Conservation (phyloP, 2,329 filamentous ascomycete species). For the Blastomyces silverae region DNA sequence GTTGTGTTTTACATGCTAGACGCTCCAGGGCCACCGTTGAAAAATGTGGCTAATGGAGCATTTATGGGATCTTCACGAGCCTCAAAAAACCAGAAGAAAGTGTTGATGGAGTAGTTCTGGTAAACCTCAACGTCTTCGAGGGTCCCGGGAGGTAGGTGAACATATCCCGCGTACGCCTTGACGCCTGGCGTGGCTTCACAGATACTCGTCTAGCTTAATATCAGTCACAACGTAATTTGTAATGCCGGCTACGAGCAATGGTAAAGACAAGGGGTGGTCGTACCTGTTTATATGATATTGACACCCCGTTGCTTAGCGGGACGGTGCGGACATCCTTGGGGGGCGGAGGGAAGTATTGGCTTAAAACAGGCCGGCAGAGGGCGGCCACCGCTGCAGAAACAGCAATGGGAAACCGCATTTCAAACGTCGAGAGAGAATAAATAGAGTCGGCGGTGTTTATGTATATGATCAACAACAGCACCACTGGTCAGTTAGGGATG, state of each 20-base stretch:
- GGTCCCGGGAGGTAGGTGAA: conserved; percentile 49
- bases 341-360: conserved; percentile 33
- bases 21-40: conserved; percentile 56
- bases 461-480: neutral
- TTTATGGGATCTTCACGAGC: conserved; percentile 47
- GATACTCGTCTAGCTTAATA: conserved; percentile 36
- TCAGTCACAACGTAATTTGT: neutral
- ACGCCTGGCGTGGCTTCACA: conserved; percentile 54
- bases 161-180: conserved; percentile 53
- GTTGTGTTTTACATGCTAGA: conserved; percentile 24
- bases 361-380: neutral
- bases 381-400: neutral
- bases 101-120: conserved; percentile 54
- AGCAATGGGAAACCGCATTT: neutral
- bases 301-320: conserved; percentile 39
- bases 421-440: neutral
- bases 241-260: neutral
- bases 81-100: conserved; percentile 62
- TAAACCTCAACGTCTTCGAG: conserved; percentile 35
- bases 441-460: neutral
- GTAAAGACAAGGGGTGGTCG: conserved; percentile 11
- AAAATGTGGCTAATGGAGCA: conserved; percentile 55
- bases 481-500: neutral
- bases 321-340: conserved; percentile 38
- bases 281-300: conserved; percentile 44